Base-by-base conservation (phyloP, 75 land plant genomes). In the Adiantum capillusveneris region DNA sequence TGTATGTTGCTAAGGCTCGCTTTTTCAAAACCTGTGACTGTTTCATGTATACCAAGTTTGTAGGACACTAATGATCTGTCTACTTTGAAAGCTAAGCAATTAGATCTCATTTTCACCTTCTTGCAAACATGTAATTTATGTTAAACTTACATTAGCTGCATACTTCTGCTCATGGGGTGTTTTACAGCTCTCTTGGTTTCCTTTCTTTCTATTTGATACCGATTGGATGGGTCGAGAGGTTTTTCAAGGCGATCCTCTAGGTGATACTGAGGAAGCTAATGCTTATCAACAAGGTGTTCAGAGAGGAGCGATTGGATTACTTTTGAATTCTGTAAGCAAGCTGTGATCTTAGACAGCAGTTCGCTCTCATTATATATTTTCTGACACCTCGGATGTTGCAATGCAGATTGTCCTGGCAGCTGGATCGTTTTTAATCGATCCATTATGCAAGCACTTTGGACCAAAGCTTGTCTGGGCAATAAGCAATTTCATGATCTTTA, bases 171-270 rank as follows among this genome's bases (percentile, higher is more conserved):
- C n/a, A n/a, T n/a, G n/a, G n/a, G n/a, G n/a, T n/a, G n/a, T n/a
- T n/a, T n/a, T n/a, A n/a, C 73, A 83, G 88, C 42, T 88, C 25
- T 84, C 88, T 0, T 94, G 98, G 98, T 94, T 94, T 55, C 88
- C 91, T 0, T 94, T 94, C 61, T 68, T 94, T 64, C 78, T 94
- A 16, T 94, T 81, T 62, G 96, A 94, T 56, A 94, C 98, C 13
- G 98, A 94, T 42, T 94, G 98, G 98, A 90, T 94, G 96, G 98
- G 98, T 14, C 79, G 73, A 18, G 98, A 94, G 68, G 98, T 94
- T 37, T 89, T 80, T 68, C 79, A 84, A 24, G 96, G 96, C 19
- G 70, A 76, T 72, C 98, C 98, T 11, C 79, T 70, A 1, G 91
- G 90, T 29, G 54, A 68, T 48, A 9, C 42, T 36, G 29, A 55